phyloP scores from a whole-genome alignment of 345 rosid genomes.

The Eucalyptus dawsonii region DNA sequence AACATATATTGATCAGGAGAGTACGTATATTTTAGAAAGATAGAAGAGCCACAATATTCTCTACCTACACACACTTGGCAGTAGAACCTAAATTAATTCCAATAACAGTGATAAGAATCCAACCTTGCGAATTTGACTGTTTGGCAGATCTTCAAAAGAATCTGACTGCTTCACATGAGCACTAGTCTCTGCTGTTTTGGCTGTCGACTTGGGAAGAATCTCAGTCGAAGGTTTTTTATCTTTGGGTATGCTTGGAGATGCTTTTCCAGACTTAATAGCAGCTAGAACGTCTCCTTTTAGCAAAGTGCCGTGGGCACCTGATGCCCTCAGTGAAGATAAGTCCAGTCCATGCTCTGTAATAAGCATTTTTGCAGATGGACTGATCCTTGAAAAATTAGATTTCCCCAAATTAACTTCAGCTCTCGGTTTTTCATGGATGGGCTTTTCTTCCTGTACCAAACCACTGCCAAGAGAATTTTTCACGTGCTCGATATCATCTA shows the following conservation, averaged over 20 bases:
- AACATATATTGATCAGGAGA: not conserved
- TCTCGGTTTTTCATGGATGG: slow-evolving; percentile 26
- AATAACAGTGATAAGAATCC: not conserved
- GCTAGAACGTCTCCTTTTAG: slow-evolving; percentile 76
- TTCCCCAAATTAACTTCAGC: slow-evolving; percentile 19
- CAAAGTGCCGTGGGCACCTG: slow-evolving; percentile 79
- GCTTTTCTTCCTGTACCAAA: slow-evolving; percentile 28
- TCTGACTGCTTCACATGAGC: slow-evolving; percentile 29
- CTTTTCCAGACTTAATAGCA: slow-evolving; percentile 74
- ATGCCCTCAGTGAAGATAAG: slow-evolving; percentile 57
- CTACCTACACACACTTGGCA: not conserved
- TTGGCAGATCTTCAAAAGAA: slow-evolving; percentile 76
- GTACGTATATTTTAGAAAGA: not conserved
- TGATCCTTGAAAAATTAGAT: slow-evolving; percentile 57
- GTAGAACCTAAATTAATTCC: not conserved
- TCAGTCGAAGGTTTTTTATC: slow-evolving; percentile 30
- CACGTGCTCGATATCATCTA: slow-evolving; percentile 51
- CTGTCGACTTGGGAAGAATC: slow-evolving; percentile 17
- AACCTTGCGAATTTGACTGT: slow-evolving; percentile 98
- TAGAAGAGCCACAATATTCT: not conserved
- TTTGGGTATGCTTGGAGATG: slow-evolving; percentile 26
- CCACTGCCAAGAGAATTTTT: slow-evolving; percentile 39
- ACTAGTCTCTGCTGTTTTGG: slow-evolving; percentile 18
- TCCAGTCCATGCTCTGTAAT: slow-evolving; percentile 77
- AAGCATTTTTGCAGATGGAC: slow-evolving; percentile 80